Conservation (phyloP, 2,329 filamentous ascomycete genomes). For the Colletotrichum cereale region DNA sequence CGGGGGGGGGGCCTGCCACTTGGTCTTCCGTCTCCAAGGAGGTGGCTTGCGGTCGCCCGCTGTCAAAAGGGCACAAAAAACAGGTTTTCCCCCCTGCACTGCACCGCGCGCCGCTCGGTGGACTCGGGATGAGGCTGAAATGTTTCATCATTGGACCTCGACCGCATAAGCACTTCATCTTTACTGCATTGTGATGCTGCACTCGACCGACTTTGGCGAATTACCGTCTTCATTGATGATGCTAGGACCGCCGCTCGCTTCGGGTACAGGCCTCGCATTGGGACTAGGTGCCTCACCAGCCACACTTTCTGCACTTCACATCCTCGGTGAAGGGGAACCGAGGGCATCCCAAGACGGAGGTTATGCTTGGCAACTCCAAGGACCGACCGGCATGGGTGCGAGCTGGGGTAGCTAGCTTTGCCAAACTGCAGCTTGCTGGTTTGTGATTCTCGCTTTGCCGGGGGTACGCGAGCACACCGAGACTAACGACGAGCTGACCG, state of each 20-base stretch:
- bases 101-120: constrained; percentile 12
- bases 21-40: not conserved
- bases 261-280: not conserved
- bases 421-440: constrained; percentile 14
- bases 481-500: too few relatives aligned
- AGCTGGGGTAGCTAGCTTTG: not conserved
- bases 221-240: constrained; percentile 13
- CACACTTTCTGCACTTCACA: constrained; percentile 1
- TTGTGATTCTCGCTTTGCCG: not conserved
- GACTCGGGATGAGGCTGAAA: constrained; percentile 38
- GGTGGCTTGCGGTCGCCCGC: constrained; percentile 2
- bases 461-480: not conserved
- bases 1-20: not conserved
- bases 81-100: constrained; percentile 39
- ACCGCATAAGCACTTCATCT: constrained; percentile 28
- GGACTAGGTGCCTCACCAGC: constrained; percentile 3
- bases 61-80: constrained; percentile 27
- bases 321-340: not conserved
- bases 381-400: not conserved
- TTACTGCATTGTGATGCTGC: constrained; percentile 36
- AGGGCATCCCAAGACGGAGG: not conserved
- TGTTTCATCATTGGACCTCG: constrained; percentile 40
- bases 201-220: constrained; percentile 28
- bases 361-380: not conserved
- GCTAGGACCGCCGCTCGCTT: not conserved